These are phyloP conservation scores for Lolium rigidum DNA, from an alignment of 176 grass and related monocot species.

Conservation along the genomic window DNA sequence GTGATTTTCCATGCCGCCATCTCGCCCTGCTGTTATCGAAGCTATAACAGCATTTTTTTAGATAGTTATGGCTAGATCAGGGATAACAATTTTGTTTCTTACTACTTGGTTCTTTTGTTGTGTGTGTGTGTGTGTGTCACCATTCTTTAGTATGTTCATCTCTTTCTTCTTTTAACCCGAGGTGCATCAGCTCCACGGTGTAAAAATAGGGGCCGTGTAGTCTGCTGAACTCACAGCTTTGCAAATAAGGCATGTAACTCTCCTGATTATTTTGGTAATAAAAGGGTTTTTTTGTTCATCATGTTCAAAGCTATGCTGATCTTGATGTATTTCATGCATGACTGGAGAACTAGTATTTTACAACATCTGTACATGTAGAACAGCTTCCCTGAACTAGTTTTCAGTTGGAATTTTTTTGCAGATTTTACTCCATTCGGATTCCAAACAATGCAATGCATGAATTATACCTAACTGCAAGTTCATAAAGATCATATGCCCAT, in stretches of 20 bases:
- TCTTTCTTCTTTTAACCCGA: conserved; percentile 21
- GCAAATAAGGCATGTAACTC: conserved; percentile 29
- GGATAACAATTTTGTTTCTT: conserved; percentile 37
- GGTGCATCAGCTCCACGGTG: conserved; percentile 19
- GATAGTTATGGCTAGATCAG: conserved; percentile 29
- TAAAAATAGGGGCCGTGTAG: conserved; percentile 6
- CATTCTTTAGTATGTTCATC: conserved; percentile 47
- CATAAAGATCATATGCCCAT: not conserved
- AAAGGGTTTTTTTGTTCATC: conserved; percentile 26
- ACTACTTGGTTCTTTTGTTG: conserved; percentile 27
- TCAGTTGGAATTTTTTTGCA: not conserved
- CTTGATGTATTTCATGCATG: not conserved
- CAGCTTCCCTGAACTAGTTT: not conserved
- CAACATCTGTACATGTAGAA: not conserved
- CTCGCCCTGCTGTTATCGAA: conserved; percentile 14
- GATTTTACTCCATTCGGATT: not conserved
- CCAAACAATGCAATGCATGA: not conserved
- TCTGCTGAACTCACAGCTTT: conserved; percentile 6
- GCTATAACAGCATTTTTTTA: conserved; percentile 29
- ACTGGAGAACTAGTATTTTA: not conserved
- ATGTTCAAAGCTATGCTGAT: not conserved
- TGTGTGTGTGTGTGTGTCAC: conserved; percentile 8
- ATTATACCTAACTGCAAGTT: not conserved
- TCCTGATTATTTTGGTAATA: conserved; percentile 27
- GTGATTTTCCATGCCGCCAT: conserved; percentile 43